Conservation (phyloP, 768 basidiomycete species). For the Rubroboletus satanas region DNA sequence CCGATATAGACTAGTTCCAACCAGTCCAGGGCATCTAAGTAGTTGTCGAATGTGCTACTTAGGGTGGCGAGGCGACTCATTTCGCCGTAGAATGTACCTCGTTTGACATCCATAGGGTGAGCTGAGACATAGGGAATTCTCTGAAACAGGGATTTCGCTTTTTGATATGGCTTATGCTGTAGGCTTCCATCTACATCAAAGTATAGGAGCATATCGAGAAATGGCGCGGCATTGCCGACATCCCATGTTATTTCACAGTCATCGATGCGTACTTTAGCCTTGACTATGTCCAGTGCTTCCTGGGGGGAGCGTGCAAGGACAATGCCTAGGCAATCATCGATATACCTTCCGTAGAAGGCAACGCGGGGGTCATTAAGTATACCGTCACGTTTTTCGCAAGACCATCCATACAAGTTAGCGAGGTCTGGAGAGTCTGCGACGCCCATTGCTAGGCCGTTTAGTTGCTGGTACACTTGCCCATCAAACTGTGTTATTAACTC, state of each 20-base stretch:
- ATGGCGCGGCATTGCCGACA: accelerated
- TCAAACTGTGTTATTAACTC: background rate
- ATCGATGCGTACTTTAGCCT: background rate
- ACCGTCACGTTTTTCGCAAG: background rate
- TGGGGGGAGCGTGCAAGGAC: background rate
- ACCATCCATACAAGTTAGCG: slow-evolving; percentile 3
- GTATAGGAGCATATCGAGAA: slow-evolving; percentile 4
- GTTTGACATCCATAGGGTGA: slow-evolving; percentile 3
- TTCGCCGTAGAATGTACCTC: slow-evolving; percentile 3
- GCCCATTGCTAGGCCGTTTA: slow-evolving; percentile 4
- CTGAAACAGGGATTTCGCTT: background rate
- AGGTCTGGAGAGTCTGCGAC: slow-evolving; percentile 6
- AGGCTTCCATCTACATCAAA: accelerated
- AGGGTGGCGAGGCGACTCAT: background rate
- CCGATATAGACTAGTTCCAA: too few species aligned
- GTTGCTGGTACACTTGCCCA: background rate
- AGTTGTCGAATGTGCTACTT: background rate
- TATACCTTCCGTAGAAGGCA: background rate
- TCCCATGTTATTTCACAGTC: background rate
- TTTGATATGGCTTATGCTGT: background rate
- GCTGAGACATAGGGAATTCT: slow-evolving; percentile 2
- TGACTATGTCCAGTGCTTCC: background rate
- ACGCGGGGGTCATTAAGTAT: background rate
- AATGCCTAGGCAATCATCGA: background rate
- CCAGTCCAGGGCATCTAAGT: background rate